Base-by-base conservation (phyloP, 2,329 filamentous ascomycete species). In the Pseudogymnoascus sp. region DNA sequence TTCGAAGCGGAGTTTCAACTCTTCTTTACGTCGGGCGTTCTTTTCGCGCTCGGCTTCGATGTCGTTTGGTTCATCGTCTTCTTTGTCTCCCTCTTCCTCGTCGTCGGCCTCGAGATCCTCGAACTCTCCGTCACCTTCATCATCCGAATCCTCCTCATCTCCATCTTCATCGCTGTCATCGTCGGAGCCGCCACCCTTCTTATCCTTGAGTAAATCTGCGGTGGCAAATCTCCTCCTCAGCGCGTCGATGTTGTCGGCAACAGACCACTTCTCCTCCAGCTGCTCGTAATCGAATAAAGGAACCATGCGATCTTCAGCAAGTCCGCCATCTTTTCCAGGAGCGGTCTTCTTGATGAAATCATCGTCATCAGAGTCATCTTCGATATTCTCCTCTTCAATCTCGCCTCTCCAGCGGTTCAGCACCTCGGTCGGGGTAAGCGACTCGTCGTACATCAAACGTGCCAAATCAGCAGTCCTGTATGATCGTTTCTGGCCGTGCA, bases 1-100 rank as follows among this genome's bases (percentile, higher is more conserved):
- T 72, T 99, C 94, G 72, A 99, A 99, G 1, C 95, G 86, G 61
- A 95, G 80, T 73, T 91, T 95, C 62, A 99, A 84, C 74, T 99
- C 94, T 76, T 97, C 94, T 75, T 99, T 99, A 67, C 90, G 84
- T 67, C 87, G 85, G 1, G 94, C 94, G 71, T 99, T 99, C 75
- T 85, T 89, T 69, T 91, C 91, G 68, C 94, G 89, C 77, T 99
- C 94, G 3, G 87, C 89, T 66, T 93, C 91, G n/a, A 97, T 80
- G 59, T 78, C 77, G 12, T 38, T 60, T 8, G 78, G 77, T 7
- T 79, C 73, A 1, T 74, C 67, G 6, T 67, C 66, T n/a, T 72
- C 70, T 42, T 33, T 60, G 2, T 60, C 35, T 31, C 38, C 59
- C 28, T 81, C 79, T 70, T 92, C 87, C 4, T 40, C 47, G 12